Base-by-base conservation (phyloP, 2,329 filamentous ascomycete genomes). In the Penicillium aurantiogriseum region DNA sequence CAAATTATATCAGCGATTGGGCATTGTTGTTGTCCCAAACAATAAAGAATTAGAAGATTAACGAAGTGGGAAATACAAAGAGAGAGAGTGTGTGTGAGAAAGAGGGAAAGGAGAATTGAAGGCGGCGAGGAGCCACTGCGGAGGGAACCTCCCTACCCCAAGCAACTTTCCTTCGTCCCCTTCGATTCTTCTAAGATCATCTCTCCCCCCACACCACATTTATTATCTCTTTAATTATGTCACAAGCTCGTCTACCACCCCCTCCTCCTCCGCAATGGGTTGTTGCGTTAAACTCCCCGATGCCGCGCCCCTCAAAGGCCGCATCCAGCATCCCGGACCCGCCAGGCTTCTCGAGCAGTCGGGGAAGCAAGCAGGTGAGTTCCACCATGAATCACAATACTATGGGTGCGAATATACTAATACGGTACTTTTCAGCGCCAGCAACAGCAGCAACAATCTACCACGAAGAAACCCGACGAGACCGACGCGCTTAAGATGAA, bases 401-500 rank as follows among this genome's bases (percentile, higher is more conserved):
- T 9, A 21, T 9, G 21, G 10, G 31, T 3, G 15, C 2, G 2
- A 47, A 4, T 4, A 21, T 44, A 33, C 54, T 66, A 49, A 63
- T 38, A 45, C 10, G 3, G 6, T 15, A 4, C 5, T 5, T 43
- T 29, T 17, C 42, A 67, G 64, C 65, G 64, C 55, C 69, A 76
- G 57, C 72, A 73, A 61, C 63, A 70, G 51, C 67, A 71, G 39
- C 64, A 70, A 56, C 71, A 73, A 56, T 65, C 68, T 57, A 63
- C 61, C 55, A 57, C 67, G 68, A 70, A 66, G 71, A 72, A 70
- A 74, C 60, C 88, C 64, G 89, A 89, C 69, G 92, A 97, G 77
- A 97, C 92, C 83, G 93, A 97, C 74, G 92, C 89, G 23, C 82
- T 99, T 62, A 97, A 97, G 81, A 81, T 99, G 68, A 99, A 99